These are phyloP conservation scores for Wallacemonas sp. DNA, from an alignment of 208 protist species.

Conservation along the genomic window DNA sequence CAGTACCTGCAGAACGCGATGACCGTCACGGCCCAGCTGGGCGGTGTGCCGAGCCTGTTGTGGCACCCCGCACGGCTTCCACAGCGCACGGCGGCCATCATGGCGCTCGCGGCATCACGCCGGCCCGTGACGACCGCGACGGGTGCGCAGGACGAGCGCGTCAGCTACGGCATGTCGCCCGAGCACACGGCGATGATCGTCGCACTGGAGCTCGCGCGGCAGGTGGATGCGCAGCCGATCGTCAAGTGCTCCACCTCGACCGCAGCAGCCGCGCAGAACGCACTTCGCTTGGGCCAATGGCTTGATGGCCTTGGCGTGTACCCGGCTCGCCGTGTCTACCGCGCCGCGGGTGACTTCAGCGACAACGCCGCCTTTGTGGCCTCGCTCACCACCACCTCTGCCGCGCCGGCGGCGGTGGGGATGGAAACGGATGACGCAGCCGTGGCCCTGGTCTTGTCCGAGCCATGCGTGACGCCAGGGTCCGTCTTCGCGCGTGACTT, in stretches of 20 bases:
- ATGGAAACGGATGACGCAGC: background rate
- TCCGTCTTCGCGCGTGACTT: conserved; percentile 43
- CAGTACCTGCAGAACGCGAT: conserved; percentile 81
- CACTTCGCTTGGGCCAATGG: conserved; percentile 57
- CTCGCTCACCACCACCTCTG: background rate
- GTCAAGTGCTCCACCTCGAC: conserved; percentile 32
- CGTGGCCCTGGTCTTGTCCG: background rate
- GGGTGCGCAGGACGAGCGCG: conserved; percentile 2
- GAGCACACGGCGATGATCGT: conserved; percentile 84
- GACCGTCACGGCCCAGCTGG: conserved; percentile 40
- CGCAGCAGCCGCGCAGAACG: conserved; percentile 41
- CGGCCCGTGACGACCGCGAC: conserved; percentile 21
- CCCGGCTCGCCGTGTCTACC: conserved; percentile 44
- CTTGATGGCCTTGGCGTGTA: conserved; percentile 53
- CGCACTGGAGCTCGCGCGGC: conserved; percentile 63
- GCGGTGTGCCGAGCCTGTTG: conserved; percentile 60
- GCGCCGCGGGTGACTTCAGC: conserved; percentile 21
- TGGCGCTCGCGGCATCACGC: conserved; percentile 27
- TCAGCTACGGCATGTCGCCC: conserved; percentile 43
- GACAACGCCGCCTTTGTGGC: conserved; percentile 6
- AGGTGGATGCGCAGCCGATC: conserved; percentile 51
- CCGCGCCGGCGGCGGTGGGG: background rate
- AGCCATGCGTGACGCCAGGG: conserved; percentile 11
- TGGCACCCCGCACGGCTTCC: conserved; percentile 65
- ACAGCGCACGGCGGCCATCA: conserved; percentile 39